Base-by-base conservation (phyloP, 2,329 filamentous ascomycete species). In the Cordyceps javanica region DNA sequence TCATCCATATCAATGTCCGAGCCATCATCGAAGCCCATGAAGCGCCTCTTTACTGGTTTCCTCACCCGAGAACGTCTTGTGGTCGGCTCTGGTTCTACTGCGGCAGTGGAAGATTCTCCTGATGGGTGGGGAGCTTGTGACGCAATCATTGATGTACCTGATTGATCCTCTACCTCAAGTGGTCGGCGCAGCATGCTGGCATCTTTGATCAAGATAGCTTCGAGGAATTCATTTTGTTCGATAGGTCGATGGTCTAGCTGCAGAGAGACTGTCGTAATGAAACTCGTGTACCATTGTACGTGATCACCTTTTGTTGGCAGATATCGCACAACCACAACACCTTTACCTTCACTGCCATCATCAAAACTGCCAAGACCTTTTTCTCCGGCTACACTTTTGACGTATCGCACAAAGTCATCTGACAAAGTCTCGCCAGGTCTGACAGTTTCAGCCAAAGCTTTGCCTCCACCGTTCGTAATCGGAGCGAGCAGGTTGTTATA, bases 201-300 rank as follows among this genome's bases (percentile, higher is more conserved):
- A 72, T 97, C 87, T 52, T 88, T 88, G n/a, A 78, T 85, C 28
- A 97, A 74, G 46, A 99, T 94, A 1, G 89, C 89, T 69, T 96
- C 91, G 2, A 99, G 78, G 61, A 99, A 96, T 65, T 97, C 92
- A 59, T 88, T 91, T 67, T 97, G 91, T 64, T 93, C 86, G 55
- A 97, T 87, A 2, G 91, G 86, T 4, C 91, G 84, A 68, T 96
- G 91, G 60, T 91, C 87, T 13, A 95, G 80, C 46, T 83, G 78
- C 21, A 87, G 69, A 2, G 91, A 89, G 16, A 95, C 82, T 8
- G 85, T 75, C 5, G 80, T 86, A 62, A 87, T 81, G 63, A 96
- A 86, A 2, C 84, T 75, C 16, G 81, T 77, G 60, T 83, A 90
- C 90, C 90, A 96, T 10, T 81, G 75, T 56, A 77, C 66, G 39